Conservation (phyloP, 2,329 filamentous ascomycete genomes). For the Rugonectria rugulosa region DNA sequence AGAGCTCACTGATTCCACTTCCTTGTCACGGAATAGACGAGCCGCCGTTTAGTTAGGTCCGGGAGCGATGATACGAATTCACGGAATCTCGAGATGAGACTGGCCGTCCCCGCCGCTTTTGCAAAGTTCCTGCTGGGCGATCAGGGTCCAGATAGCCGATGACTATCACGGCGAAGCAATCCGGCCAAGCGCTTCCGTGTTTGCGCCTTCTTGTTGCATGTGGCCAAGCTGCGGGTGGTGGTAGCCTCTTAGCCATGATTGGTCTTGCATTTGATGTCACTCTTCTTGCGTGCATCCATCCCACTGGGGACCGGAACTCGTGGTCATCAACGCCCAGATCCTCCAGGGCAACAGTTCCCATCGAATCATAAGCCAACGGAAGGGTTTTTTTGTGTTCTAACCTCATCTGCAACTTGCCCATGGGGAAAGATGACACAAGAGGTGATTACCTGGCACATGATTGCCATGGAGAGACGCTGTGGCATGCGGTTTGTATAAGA, state of each 20-base stretch:
- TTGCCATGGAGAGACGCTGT: neutral
- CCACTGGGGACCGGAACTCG: neutral
- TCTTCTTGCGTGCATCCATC: conserved; percentile 14
- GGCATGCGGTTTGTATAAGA: neutral
- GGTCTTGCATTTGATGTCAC: neutral
- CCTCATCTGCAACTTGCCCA: neutral
- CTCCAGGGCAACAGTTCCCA: no score
- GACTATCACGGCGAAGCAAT: neutral
- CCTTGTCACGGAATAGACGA: no score
- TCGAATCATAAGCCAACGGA: no score
- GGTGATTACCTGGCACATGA: neutral
- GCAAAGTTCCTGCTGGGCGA: conserved; percentile 4
- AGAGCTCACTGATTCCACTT: neutral
- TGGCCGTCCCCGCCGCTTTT: neutral
- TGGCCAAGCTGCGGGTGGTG: neutral
- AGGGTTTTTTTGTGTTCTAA: neutral
- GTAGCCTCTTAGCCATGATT: neutral
- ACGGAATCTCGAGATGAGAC: neutral
- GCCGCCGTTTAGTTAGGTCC: no score
- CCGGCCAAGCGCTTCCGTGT: neutral
- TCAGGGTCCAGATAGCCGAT: conserved; percentile 1
- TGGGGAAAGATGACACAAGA: neutral
- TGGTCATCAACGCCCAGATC: neutral
- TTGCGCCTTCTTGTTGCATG: neutral
- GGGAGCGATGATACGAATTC: no score